Base-by-base conservation (phyloP, 2,329 filamentous ascomycete genomes). In the Alternaria rosae region DNA sequence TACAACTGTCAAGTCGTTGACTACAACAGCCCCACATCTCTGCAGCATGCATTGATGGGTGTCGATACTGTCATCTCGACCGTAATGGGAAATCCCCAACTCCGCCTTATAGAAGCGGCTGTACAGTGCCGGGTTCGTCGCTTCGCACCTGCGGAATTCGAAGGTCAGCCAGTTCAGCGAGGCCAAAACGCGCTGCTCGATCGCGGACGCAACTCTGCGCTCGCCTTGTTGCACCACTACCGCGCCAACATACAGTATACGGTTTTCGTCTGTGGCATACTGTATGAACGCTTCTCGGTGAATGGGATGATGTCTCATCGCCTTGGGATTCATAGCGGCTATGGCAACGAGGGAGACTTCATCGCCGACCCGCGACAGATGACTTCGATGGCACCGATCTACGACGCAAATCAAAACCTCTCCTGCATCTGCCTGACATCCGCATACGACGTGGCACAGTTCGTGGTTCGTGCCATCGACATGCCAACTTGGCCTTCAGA, bases 1-100 rank as follows among this genome's bases (percentile, higher is more conserved):
- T 89, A 90, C 68, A 90, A 92, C 76, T 87, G 92, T 48, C 82
- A 88, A 58, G 82, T 87, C 42, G 89, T 92, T n/a, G 84, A 92
- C 80, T 93, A 92, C 75, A 78, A 83, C 65, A 82, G 88, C 64
- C 77, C 84, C 30, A 81, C 84, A 1, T 84, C 84, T 43, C 83
- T 94, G 25, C 83, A 83, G 13, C 92, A 88, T 74, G 85, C 87
- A 9, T 85, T 94, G n/a, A 85, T 85, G 59, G 91, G 91, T 10
- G 85, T 92, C 43, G 89, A 93, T 76, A 85, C 92, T 11, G 86
- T 93, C 69, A 91, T 93, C 58, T 93, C 91, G 1, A 93, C 91
- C 1, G 87, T 93, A 51, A 86, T 86, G 2, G 90, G 89, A 5
- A 80, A 79, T 17, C 83, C 88, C 28, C 91, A 93, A 74, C 83